Evolutionary conservation across 441 rosid species (phyloP), one percentile per base, ranked within the genome.

Genomic region (Adansonia gregorii): DNA sequence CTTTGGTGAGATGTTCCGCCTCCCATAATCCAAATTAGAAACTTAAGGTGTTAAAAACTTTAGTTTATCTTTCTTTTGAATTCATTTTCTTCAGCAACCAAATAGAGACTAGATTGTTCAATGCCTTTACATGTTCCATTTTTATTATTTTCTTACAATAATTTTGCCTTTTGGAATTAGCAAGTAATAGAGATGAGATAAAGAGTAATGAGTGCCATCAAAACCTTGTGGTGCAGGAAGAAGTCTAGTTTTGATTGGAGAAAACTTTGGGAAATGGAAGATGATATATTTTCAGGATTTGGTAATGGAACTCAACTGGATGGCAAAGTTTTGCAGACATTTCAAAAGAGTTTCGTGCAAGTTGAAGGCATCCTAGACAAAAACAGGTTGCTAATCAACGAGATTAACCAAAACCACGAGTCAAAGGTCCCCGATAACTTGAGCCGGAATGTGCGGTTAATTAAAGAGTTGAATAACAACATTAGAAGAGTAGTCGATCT

Each of bases 401-500:
- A 94, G 87, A 94, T 95, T 75, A 93, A 92, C 79, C 98, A 87
- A 78, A 95, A 94, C 80, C 99, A 95, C 6, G 97, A 95, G 68
- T 94, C 99, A 0, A 95, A 88, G 83, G 83, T 86, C 80, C 97
- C 97, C 0, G 94, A 95, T 63, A 92, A 92, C 83, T 80, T 95
- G 88, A 85, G 90, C 75, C 82, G 93, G 76, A 94, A 95, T 73
- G 97, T 94, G 61, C 94, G 94, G 59, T 79, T 96, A 84, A 94
- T 96, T 31, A 86, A 89, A 78, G 99, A 96, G 91, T 93, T 96
- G 72, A 94, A 94, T 87, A 93, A 93, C 85, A 96, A 96, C 80
- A 89, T 94, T 79, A 89, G 94, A 72, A 90, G 98, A 80, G 97
- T 96, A 43, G 98, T 90, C 74, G 93, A 88, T 78, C 94, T 94